These are phyloP conservation scores for Oxyria digyna DNA, from an alignment of 148 eudicot genomes.

Conservation along the genomic window DNA sequence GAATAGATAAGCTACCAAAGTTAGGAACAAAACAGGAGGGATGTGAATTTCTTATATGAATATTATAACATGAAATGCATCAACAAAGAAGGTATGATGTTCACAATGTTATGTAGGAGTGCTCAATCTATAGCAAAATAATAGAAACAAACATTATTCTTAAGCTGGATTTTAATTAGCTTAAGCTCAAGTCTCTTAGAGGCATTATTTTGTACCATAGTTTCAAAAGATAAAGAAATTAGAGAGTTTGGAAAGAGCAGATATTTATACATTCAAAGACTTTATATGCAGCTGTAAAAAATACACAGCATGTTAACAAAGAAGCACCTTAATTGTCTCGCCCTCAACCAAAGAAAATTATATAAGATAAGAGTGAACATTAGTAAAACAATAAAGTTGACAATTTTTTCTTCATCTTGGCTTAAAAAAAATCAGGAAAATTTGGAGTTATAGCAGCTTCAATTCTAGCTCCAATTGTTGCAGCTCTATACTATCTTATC, in stretches of 20 bases:
- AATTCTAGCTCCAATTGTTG: conserved; percentile 73
- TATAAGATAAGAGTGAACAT: no score
- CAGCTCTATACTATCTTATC: conserved; percentile 80
- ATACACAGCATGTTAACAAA: no score
- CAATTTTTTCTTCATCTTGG: background rate
- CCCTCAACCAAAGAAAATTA: no score
- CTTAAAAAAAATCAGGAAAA: conserved; percentile 49
- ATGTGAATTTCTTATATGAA: background rate
- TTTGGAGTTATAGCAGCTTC: conserved; percentile 94
- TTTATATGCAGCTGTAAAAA: no score
- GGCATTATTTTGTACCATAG: background rate
- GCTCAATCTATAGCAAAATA: background rate
- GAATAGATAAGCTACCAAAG: conserved; percentile 69
- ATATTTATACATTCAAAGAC: background rate
- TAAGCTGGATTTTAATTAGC: background rate
- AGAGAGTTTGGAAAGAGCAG: background rate
- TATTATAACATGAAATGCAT: background rate
- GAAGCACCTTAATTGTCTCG: no score
- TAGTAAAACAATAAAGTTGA: background rate
- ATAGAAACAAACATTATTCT: background rate
- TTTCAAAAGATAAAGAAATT: no score
- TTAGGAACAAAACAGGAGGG: background rate
- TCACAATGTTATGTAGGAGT: background rate
- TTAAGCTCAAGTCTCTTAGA: background rate
- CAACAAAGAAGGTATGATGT: background rate